phyloP scores from a whole-genome alignment of 2,329 filamentous ascomycete genomes.

The Diaporthe ampelina region DNA sequence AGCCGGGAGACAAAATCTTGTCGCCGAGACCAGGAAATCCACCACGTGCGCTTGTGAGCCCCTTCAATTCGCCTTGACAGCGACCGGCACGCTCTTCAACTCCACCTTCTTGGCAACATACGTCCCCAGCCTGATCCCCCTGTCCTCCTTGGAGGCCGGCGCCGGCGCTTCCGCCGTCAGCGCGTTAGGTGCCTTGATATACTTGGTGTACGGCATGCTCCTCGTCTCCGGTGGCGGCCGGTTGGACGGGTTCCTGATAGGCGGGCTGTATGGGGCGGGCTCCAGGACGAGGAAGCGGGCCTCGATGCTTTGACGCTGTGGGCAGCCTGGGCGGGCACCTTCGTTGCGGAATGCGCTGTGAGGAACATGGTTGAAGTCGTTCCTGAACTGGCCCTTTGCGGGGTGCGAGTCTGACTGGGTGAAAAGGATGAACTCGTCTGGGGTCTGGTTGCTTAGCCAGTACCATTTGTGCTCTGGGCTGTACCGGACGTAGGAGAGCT shows the following conservation, averaged over 20 bases:
- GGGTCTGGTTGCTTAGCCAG: conserved; percentile 33
- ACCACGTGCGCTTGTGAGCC: neutral
- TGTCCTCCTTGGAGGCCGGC: conserved; percentile 24
- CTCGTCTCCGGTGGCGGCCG: conserved; percentile 22
- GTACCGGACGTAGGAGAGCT: conserved; percentile 13
- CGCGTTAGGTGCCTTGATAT: conserved; percentile 14
- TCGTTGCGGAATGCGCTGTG: conserved; percentile 28
- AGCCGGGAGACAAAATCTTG: neutral
- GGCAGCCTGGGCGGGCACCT: conserved; percentile 17
- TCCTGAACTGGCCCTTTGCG: conserved; percentile 12
- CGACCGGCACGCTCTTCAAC: conserved; percentile 24
- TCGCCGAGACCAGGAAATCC: neutral
- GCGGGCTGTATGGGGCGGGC: conserved; percentile 23
- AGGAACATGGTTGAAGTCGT: conserved; percentile 29
- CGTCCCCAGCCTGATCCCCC: conserved; percentile 14
- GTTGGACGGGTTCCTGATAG: conserved; percentile 24
- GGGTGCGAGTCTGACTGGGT: conserved; percentile 29
- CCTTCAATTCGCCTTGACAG: conserved; percentile 12
- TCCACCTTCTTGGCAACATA: conserved; percentile 32
- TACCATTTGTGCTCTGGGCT: conserved; percentile 30
- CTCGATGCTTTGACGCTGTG: conserved; percentile 26
- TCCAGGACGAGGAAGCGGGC: conserved; percentile 29
- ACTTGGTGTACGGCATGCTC: conserved; percentile 13
- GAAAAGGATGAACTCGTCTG: conserved; percentile 29
- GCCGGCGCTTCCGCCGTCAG: conserved; percentile 22